phyloP scores from a whole-genome alignment of 495 filamentous ascomycete genomes.

The Xylaria cubensis region DNA sequence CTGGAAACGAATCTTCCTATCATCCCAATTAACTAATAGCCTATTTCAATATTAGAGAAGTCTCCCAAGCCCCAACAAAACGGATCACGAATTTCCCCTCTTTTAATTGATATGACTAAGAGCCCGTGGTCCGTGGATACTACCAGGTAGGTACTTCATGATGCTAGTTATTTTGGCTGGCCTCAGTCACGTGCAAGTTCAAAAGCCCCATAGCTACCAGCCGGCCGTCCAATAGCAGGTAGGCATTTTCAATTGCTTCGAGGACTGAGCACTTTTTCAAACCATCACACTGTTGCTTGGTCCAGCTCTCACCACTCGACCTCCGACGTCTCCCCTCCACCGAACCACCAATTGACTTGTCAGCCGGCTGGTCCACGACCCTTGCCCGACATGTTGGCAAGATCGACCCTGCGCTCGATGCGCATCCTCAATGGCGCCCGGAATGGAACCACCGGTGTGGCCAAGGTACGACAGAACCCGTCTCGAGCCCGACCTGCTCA shows the following conservation, averaged over 20 bases:
- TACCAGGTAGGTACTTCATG: background rate
- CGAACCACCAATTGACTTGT: constrained; percentile 43
- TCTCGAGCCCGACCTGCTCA: constrained; percentile 8
- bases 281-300: constrained; percentile 31
- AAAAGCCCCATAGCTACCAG: constrained; percentile 12
- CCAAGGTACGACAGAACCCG: constrained; percentile 60
- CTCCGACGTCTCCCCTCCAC: constrained; percentile 40
- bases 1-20: background rate
- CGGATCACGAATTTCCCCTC: no score
- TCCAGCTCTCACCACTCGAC: constrained; percentile 33
- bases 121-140: background rate
- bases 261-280: constrained; percentile 47
- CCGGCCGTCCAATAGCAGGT: constrained; percentile 35
- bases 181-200: constrained; percentile 18
- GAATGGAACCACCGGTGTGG: constrained; percentile 63
- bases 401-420: constrained; percentile 80
- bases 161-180: background rate
- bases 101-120: background rate
- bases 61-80: no score
- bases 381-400: constrained; percentile 79
- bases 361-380: constrained; percentile 40
- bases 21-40: background rate
- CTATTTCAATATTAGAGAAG: background rate
- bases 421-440: constrained; percentile 75
- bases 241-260: constrained; percentile 45